Base-by-base conservation (phyloP, 2,329 filamentous ascomycete genomes). In the Colletotrichum filicis region DNA sequence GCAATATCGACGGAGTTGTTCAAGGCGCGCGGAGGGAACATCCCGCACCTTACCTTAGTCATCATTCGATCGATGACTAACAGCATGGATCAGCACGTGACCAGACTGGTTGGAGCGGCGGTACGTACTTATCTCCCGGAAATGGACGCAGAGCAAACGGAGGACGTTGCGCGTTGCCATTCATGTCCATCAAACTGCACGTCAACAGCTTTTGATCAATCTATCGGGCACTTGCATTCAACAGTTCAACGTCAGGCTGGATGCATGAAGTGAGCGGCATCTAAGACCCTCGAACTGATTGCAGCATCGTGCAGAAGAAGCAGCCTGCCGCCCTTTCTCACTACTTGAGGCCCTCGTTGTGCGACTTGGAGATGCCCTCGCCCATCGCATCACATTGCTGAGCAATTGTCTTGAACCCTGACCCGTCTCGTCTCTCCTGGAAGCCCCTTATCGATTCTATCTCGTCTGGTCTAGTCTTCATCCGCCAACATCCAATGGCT, bases 271-370 rank as follows among this genome's bases (percentile, higher is more conserved):
- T 12, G n/a, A 22, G 24, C 37, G 19, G 26, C 12, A 64, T 55
- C 59, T 59, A 11, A 55, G 52, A 55, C 42, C 37, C 22, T 24
- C 24, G 11, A 68, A 63, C 4, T 58, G 55, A 73, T 71, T 73
- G 71, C 56, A 60, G 46, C 46, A 71, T 71, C 56, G 46, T 71
- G 71, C 67, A 73, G 68, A 61, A 71, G 63, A 42, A 49, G 56
- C 4, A 61, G 57, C 12, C 16, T n/a, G 24, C 70, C 32, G 55
- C 16, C 5, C 5, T 22, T 14, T 14, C 28, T 53, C 46, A 26
- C 60, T 7, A 14, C 52, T 32, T 35, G 12, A 26, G 26, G n/a
- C 5, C 22, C 42, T 26, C 14, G 14, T 16, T 8, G 66, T 73
- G 26, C 19, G 64, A 68, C 66, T 14, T n/a, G 24, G 6, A 32